Conservation (phyloP, 805 yeast genomes). For the Yarrowia sp. region DNA sequence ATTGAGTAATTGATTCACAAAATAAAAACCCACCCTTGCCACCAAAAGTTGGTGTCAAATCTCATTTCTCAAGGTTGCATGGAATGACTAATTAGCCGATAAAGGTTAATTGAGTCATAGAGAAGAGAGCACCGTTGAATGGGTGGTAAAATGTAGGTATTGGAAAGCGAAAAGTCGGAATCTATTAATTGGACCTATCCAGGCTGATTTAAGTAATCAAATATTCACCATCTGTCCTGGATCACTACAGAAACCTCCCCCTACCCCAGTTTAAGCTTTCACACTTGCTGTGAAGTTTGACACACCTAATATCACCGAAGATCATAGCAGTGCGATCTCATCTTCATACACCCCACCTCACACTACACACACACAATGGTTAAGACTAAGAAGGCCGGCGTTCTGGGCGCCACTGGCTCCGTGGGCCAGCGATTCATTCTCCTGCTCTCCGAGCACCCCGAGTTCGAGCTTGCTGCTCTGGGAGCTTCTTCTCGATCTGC, state of each 20-base stretch:
- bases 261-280: not conserved
- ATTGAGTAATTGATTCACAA: no score
- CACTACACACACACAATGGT: constrained; percentile 14
- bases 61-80: not conserved
- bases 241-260: not conserved
- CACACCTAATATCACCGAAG: no score
- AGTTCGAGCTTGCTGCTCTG: constrained; percentile 79
- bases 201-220: not conserved
- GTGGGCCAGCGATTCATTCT: constrained; percentile 96
- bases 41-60: no score
- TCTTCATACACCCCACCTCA: no score
- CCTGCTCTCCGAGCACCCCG: constrained; percentile 84
- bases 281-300: constrained; percentile 14
- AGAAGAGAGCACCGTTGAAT: not conserved
- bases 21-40: no score
- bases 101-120: constrained; percentile 12
- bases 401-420: constrained; percentile 96
- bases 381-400: constrained; percentile 60
- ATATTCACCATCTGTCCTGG: not conserved
- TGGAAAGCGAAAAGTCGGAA: not conserved
- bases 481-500: constrained; percentile 97
- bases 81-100: constrained; percentile 15
- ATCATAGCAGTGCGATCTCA: no score
- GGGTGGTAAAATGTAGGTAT: no score
- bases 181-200: no score